A percentile compares a stretch with the other conserved stretches of the same genome.
phyloP scores from a whole-genome alignment of 192 early-diverging fungal genomes.

The Dimargaris cristalligena region DNA sequence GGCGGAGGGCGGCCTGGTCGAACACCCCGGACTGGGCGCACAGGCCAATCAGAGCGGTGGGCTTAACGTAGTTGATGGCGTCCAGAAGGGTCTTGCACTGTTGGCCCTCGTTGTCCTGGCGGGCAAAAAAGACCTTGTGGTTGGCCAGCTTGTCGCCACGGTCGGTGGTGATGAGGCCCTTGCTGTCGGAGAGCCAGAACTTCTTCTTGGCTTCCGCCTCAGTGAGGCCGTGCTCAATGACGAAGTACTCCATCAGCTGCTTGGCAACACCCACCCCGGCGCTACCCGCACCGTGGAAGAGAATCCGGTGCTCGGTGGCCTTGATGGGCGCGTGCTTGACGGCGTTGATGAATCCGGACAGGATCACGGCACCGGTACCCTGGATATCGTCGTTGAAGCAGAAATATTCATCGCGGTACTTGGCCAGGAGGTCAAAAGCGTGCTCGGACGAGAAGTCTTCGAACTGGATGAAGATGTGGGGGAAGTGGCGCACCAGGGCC shows the following conservation, averaged over 20 bases:
- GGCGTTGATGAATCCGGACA: conserved; percentile 84
- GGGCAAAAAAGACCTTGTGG: conserved; percentile 77
- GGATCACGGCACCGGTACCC: conserved; percentile 85
- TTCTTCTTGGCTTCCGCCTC: conserved; percentile 49
- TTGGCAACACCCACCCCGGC: conserved; percentile 91
- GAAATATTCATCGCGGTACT: conserved; percentile 56
- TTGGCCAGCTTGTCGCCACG: conserved; percentile 68
- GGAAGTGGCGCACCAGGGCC: conserved; percentile 50
- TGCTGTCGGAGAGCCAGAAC: conserved; percentile 83
- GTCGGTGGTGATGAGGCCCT: conserved; percentile 77
- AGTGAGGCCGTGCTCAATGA: conserved; percentile 49
- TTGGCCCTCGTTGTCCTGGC: conserved; percentile 62
- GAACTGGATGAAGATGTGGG: conserved; percentile 78
- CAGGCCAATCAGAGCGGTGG: conserved; percentile 81
- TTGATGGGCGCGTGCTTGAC: conserved; percentile 45
- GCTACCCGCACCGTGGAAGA: conserved; percentile 89
- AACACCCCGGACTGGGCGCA: conserved; percentile 68
- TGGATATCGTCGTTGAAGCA: conserved; percentile 96
- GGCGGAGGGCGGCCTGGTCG: conserved; percentile 41
- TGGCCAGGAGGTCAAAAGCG: conserved; percentile 67
- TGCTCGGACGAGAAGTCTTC: conserved; percentile 93
- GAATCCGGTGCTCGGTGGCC: conserved; percentile 60
- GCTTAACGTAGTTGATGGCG: conserved; percentile 70
- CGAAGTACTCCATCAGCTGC: conserved; percentile 71
- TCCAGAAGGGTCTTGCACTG: conserved; percentile 59